These are phyloP conservation scores for Colletotrichum viniferum DNA, from an alignment of 2,329 filamentous ascomycete genomes.

Conservation along the genomic window DNA sequence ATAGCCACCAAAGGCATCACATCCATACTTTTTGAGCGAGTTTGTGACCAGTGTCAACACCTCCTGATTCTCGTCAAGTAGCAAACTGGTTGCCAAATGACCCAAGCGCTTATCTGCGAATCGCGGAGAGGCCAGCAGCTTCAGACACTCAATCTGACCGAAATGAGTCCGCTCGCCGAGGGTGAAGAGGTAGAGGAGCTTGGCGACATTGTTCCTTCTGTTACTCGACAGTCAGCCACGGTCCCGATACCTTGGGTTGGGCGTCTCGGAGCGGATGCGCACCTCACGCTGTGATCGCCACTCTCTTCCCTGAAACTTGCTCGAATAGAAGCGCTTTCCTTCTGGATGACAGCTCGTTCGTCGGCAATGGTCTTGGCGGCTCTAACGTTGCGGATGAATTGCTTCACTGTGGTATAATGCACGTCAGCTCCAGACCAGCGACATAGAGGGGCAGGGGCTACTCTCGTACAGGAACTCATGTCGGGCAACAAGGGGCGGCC, in stretches of 20 bases:
- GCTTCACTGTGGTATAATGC: conserved; percentile 74
- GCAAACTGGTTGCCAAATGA: conserved; percentile 92
- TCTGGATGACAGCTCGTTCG: conserved; percentile 96
- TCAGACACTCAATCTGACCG: conserved; percentile 98
- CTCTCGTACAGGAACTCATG: conserved; percentile 44
- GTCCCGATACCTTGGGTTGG: background rate
- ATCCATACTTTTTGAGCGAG: conserved; percentile 86
- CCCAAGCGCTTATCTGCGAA: conserved; percentile 98
- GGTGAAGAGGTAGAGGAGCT: conserved; percentile 97
- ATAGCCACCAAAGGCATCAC: too few species aligned
- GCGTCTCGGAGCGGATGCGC: conserved; percentile 36
- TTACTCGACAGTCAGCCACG: conserved; percentile 19
- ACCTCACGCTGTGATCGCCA: conserved; percentile 89
- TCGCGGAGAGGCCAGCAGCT: conserved; percentile 92
- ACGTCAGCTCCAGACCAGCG: conserved; percentile 1
- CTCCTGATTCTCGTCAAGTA: conserved; percentile 98
- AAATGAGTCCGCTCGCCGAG: conserved; percentile 97
- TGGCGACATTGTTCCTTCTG: conserved; percentile 98
- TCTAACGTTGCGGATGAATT: conserved; percentile 99
- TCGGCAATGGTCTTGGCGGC: conserved; percentile 99
- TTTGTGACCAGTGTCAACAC: conserved; percentile 97
- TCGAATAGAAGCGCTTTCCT: conserved; percentile 96
- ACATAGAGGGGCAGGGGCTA: background rate
- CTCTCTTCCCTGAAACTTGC: conserved; percentile 98
- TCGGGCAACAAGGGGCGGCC: conserved; percentile 25